phyloP scores from a whole-genome alignment of 78 protist species.

The Tieghemostelium lacteum region DNA sequence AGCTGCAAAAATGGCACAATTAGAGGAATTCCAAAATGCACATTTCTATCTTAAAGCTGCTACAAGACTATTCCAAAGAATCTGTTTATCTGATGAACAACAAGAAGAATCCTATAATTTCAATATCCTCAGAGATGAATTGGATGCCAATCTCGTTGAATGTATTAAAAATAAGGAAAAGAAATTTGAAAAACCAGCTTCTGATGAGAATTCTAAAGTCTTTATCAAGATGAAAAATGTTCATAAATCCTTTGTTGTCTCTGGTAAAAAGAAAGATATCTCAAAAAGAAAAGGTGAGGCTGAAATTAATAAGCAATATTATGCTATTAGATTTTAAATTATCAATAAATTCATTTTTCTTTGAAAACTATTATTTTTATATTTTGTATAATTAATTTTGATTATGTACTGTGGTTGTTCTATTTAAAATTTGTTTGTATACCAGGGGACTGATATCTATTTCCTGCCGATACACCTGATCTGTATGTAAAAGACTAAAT shows the following conservation, averaged over 20 bases:
- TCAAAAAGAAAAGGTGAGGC: constrained; percentile 68
- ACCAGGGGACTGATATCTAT: too few species aligned
- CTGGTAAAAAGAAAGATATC: constrained; percentile 70
- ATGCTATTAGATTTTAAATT: constrained; percentile 31
- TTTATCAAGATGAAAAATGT: constrained; percentile 59
- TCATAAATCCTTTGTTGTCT: constrained; percentile 35
- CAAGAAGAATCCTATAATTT: constrained; percentile 59
- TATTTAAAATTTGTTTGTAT: too few species aligned
- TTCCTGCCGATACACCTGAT: too few species aligned
- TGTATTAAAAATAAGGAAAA: constrained; percentile 25
- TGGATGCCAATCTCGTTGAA: constrained; percentile 21
- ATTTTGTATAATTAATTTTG: too few species aligned
- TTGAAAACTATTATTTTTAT: too few species aligned
- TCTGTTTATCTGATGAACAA: constrained; percentile 47
- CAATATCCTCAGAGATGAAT: not conserved
- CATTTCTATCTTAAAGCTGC: constrained; percentile 37
- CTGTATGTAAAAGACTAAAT: too few species aligned
- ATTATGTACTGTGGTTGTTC: too few species aligned
- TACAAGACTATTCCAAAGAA: not conserved
- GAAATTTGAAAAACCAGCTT: constrained; percentile 7
- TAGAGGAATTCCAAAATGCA: constrained; percentile 20
- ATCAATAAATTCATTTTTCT: too few species aligned
- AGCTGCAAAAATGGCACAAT: constrained; percentile 55
- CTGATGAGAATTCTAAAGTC: constrained; percentile 39
- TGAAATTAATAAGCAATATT: constrained; percentile 64